A percentile compares a stretch with the other conserved stretches of the same genome.
Evolutionary conservation across 2,329 filamentous ascomycete genomes (phyloP).

Genomic region (Cladosporium phlei): DNA sequence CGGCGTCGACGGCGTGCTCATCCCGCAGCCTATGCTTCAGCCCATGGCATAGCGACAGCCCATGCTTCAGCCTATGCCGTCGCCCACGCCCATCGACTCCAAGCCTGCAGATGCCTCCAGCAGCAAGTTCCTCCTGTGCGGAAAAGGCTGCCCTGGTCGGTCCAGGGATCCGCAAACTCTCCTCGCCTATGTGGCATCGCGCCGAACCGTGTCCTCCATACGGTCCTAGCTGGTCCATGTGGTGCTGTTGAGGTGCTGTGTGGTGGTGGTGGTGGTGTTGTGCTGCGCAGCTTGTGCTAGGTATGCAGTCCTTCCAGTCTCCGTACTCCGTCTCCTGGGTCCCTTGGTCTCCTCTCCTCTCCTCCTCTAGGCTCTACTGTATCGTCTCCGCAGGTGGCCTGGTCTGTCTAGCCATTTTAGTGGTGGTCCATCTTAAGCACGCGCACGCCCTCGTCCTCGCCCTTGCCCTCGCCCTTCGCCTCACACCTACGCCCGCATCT

Average conservation of each 20-base stretch:
- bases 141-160: conserved; percentile 5
- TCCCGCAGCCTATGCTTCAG: background rate
- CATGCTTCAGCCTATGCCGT: background rate
- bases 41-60: background rate
- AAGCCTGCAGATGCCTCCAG: conserved; percentile 1
- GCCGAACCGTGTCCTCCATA: conserved; percentile 5
- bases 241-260: background rate
- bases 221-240: conserved; percentile 10
- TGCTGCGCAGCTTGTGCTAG: no score
- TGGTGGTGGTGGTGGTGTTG: background rate
- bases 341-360: background rate
- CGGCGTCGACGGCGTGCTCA: conserved; percentile 3
- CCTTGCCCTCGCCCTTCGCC: no score
- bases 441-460: no score
- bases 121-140: no score
- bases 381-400: conserved; percentile 12
- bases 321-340: background rate
- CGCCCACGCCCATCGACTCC: conserved; percentile 1
- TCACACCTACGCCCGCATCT: conserved; percentile 2
- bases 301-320: no score
- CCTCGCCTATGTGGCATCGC: background rate
- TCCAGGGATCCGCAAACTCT: conserved; percentile 3
- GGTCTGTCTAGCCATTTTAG: no score
- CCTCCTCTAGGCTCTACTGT: background rate
- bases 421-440: conserved; percentile 15